Base-by-base conservation (phyloP, 805 yeast genomes). In the Wickerhamomyces chaumierensis region DNA sequence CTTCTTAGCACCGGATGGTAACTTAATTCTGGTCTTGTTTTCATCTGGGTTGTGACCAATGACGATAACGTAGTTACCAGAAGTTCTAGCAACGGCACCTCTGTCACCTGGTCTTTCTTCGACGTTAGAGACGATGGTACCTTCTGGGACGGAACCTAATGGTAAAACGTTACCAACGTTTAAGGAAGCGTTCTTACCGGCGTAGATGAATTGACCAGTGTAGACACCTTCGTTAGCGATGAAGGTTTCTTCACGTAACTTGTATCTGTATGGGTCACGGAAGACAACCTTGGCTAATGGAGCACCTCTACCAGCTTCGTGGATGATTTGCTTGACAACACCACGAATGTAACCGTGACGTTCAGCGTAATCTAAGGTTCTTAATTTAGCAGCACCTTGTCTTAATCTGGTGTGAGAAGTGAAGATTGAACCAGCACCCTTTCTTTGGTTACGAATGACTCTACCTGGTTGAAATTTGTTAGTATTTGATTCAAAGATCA, bases 361-460 rank as follows among this genome's bases (percentile, higher is more conserved):
- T 78, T 92, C 98, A 71, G 97, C 94, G 64, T 78, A 90, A 74
- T 92, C 97, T 69, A 90, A 81, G 68, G 95, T 83, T 82, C 98
- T 86, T 71, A 90, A 81, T 85, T 90, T 90, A 68, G 98, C 98
- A 69, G 98, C 97, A 71, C 98, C 98, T 77, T 92, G 85, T 84
- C 98, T 87, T 73, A 92, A 85, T 76, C 97, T 90, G 80, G 97
- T 90, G 92, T 90, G 95, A 65, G 98, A 81, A 69, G 94, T 82
- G 87, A 92, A 92, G 81, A 92, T 87, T 65, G 97, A 90, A 69
- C 98, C 97, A 73, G 96, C 95, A 83, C 97, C 97, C 79, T 92
- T 92, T 87, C 99, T 88, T 82, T 92, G 99, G 82, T 92, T 92
- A 78, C 98, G 94, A 79, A 92, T 92, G 75, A 92, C 99, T 82